Evolutionary conservation across 257 asterid species (phyloP), one percentile per base, ranked within the genome.

Genomic region (Avicennia marina): DNA sequence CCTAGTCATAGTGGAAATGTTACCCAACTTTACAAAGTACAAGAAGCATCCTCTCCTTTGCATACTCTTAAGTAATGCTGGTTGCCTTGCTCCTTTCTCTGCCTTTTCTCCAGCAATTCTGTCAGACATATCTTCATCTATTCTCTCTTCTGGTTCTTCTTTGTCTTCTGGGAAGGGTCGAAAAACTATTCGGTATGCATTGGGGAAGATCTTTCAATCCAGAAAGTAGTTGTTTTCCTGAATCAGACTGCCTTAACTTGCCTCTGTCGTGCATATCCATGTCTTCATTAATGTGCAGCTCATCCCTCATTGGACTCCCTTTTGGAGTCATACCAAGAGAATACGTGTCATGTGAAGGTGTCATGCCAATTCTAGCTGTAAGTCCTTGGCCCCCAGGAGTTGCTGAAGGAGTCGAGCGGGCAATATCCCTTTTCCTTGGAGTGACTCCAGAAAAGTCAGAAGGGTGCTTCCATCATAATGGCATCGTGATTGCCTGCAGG

Each of bases 111-210:
- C 80, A 48, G 97, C 89, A 64, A 89, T 62, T 71, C 81, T 80
- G 31, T 93, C 98, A n/a, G 98, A 93, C 99, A 93, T 93, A 65
- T 93, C 99, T 65, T 93, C 99, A 71, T 93, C 99, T 17, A 93
- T 74, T 77, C 82, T 84, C 83, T 93, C 99, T 74, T 89, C 95
- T 17, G 87, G 86, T 67, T 93, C 99, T 53, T 93, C 99, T 65
- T 77, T 74, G 12, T 93, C 95, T 66, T 93, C 96, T 46, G 79
- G 79, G 33, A 68, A 36, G 1, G 87, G 91, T 39, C 84, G 97
- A 13, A 82, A 64, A 55, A 74, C 90, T 26, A 84, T 83, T 74
- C 89, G 96, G 67, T 89, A 93, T 63, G 89, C 99, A 47, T 93
- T 84, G 95, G 24, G 99, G 99, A 57, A 93, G 95, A 72, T 60